Evolutionary conservation across 495 filamentous ascomycete genomes (phyloP).

Genomic region (Penicillium samsonianum): DNA sequence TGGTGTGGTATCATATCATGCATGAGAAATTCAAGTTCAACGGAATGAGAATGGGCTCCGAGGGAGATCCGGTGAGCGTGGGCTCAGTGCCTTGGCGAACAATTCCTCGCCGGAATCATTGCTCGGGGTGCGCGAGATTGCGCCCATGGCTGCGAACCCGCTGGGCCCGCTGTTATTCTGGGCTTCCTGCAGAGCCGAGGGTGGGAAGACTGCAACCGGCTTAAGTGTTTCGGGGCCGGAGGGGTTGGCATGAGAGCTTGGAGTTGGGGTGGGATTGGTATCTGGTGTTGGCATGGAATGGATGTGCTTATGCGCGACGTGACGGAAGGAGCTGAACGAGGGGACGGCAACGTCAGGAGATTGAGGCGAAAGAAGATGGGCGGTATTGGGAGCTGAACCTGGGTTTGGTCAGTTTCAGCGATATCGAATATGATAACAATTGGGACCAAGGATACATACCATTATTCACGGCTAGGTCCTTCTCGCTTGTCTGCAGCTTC

Average conservation of each 20-base stretch:
- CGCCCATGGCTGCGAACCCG: constrained; percentile 41
- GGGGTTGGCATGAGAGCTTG: constrained; percentile 13
- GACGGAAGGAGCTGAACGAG: constrained; percentile 60
- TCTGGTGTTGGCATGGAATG: constrained; percentile 33
- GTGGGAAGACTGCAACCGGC: constrained; percentile 43
- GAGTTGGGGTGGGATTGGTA: constrained; percentile 28
- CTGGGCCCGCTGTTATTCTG: constrained; percentile 38
- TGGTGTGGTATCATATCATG: constrained; percentile 5
- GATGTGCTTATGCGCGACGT: constrained; percentile 24
- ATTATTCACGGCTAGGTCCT: constrained; percentile 53
- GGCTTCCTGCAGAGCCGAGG: constrained; percentile 41
- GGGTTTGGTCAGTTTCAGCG: neutral
- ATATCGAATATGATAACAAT: neutral
- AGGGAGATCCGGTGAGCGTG: constrained; percentile 74
- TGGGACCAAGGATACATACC: constrained; percentile 35
- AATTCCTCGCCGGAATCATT: constrained; percentile 68
- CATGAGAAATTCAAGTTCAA: constrained; percentile 12
- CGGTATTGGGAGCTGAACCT: constrained; percentile 3
- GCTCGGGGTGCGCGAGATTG: constrained; percentile 27
- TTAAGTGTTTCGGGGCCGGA: constrained; percentile 21
- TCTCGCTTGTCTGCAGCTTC: constrained; percentile 69
- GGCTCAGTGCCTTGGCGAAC: constrained; percentile 79
- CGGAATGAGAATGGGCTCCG: constrained; percentile 69
- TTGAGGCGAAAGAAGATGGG: constrained; percentile 58
- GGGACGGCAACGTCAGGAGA: constrained; percentile 66